Conservation (phyloP, 371 early-diverging fungal genomes). For the Aphelidium insulamus region DNA sequence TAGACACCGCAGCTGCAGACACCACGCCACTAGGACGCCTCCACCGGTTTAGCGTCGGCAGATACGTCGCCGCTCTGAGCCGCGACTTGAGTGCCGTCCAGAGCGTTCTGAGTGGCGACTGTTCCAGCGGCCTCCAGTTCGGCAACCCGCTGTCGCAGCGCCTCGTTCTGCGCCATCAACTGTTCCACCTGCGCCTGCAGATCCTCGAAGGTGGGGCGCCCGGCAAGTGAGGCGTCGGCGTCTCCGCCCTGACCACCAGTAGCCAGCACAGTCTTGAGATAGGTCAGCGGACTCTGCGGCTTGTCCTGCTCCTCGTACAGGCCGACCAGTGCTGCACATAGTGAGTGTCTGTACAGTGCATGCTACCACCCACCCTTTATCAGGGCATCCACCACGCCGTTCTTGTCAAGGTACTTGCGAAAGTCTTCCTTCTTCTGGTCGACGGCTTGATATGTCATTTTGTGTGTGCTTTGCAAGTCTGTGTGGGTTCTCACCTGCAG, state of each 20-base stretch:
- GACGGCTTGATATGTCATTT: constrained; percentile 11
- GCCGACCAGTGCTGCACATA: constrained; percentile 18
- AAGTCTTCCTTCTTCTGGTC: constrained; percentile 34
- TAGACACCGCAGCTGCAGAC: too few species aligned
- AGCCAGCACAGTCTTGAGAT: not conserved
- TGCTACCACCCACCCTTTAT: constrained; percentile 21
- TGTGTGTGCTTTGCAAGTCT: too few species aligned
- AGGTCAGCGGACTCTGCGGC: constrained; percentile 25
- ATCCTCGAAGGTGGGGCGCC: not conserved
- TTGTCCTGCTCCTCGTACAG: constrained; percentile 33
- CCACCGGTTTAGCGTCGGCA: too few species aligned
- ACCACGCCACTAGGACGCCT: too few species aligned
- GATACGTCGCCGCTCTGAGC: too few species aligned
- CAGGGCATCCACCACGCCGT: constrained; percentile 28
- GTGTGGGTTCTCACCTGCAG: too few species aligned
- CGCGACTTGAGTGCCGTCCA: too few species aligned
- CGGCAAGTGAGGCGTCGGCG: not conserved
- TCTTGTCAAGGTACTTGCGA: constrained; percentile 27
- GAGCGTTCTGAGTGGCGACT: too few species aligned
- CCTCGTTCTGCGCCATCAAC: constrained; percentile 21
- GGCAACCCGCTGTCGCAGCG: constrained; percentile 15
- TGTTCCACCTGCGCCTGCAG: constrained; percentile 12
- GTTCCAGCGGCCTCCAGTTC: constrained; percentile 22
- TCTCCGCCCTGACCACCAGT: not conserved
- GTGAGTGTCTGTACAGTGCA: not conserved